These are phyloP conservation scores for Saprolegnia diclina DNA, from an alignment of 352 stramenopile genomes.

Conservation along the genomic window DNA sequence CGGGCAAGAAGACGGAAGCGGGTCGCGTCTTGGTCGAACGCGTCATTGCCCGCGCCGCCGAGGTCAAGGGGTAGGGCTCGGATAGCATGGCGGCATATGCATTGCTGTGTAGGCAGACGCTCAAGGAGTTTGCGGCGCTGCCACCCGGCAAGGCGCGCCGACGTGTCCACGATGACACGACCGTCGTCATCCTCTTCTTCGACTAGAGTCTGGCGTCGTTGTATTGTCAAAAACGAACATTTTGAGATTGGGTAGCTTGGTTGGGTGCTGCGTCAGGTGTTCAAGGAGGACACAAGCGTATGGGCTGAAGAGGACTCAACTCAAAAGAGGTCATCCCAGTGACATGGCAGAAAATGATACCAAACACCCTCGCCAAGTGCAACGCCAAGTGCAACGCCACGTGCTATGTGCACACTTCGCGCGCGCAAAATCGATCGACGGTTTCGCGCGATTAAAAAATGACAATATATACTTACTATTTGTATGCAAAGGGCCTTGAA, in stretches of 20 bases:
- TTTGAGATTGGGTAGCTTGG: neutral
- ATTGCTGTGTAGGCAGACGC: conserved; percentile 43
- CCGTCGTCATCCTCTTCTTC: conserved; percentile 87
- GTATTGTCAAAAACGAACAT: neutral
- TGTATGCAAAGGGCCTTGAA: no score
- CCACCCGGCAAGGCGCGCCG: conserved; percentile 74
- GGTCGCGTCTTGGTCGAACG: conserved; percentile 71
- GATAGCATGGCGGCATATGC: neutral
- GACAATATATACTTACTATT: no score
- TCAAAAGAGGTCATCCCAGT: no score
- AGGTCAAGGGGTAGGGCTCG: conserved; percentile 40
- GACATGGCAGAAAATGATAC: no score
- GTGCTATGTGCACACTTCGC: no score
- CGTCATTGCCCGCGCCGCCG: conserved; percentile 69
- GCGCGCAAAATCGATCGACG: no score
- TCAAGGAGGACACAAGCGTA: no score
- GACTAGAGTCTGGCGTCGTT: neutral
- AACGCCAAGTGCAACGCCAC: no score
- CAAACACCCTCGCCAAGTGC: no score
- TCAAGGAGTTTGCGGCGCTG: conserved; percentile 76
- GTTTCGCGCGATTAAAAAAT: no score
- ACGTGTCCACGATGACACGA: conserved; percentile 90
- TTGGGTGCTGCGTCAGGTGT: neutral
- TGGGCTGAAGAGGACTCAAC: no score
- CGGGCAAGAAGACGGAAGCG: conserved; percentile 64